Percentiles rank a stretch among this genome's conserved stretches.
Evolutionary conservation across 345 rosid genomes (phyloP).

Genomic region (Balakata baccata): DNA sequence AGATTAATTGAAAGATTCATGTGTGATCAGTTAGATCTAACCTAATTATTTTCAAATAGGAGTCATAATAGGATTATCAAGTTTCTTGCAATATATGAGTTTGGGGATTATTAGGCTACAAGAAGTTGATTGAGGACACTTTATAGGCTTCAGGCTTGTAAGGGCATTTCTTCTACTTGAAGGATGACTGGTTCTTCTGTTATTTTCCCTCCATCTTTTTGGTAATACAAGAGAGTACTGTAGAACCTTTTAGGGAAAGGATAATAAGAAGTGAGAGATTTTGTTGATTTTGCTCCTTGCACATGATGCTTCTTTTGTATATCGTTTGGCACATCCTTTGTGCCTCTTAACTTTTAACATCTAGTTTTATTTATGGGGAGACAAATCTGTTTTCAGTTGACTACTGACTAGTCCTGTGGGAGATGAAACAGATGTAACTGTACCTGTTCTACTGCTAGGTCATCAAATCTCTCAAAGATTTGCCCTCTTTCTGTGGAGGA

Average conservation of each 20-base stretch:
- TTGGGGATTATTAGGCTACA: neutral
- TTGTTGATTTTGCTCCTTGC: neutral
- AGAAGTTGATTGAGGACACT: neutral
- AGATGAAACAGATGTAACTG: neutral
- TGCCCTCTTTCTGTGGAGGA: neutral
- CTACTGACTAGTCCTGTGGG: neutral
- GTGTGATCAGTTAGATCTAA: slow-evolving; percentile 1
- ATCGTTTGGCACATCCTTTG: neutral
- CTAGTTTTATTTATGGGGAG: slow-evolving; percentile 2
- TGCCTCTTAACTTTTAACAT: neutral
- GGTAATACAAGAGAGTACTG: neutral
- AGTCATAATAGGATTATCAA: neutral
- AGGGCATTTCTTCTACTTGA: neutral
- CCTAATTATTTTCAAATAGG: neutral
- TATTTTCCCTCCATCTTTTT: neutral
- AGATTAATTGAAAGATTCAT: neutral
- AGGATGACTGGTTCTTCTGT: neutral
- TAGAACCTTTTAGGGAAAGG: neutral
- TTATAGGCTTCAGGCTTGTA: neutral
- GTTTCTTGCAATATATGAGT: neutral
- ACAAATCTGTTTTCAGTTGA: neutral
- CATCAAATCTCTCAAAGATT: neutral
- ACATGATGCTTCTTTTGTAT: neutral
- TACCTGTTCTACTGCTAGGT: neutral
- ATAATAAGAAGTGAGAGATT: neutral